Base-by-base conservation (phyloP, 768 basidiomycete genomes). In the Tulasnella sp. region DNA sequence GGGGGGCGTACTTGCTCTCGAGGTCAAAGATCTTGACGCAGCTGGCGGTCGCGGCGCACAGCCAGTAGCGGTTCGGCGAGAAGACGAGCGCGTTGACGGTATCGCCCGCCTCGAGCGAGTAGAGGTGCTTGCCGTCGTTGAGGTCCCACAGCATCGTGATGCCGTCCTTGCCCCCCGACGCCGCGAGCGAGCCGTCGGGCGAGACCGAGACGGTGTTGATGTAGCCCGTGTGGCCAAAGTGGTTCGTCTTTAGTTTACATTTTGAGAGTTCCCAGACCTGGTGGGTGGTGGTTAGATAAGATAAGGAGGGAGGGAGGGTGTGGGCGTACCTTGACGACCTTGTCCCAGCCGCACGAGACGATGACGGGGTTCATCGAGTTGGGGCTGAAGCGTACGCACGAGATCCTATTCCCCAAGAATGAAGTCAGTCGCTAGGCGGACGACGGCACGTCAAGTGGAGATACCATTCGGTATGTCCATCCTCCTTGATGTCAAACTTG, bases 71-170 rank as follows among this genome's bases (percentile, higher is more conserved):
- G 80, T 99, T 99, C 60, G 96, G 96, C 14, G 90, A 93, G 81
- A 99, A 99, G 70, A 98, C 96, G 64, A 99, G 86, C 60, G 96
- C 92, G 70, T 99, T 97, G 80, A 99, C 93, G 64, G 92, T 76
- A 70, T 99, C 90, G 60, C 93, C 93, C 46, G 96, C 96, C 72
- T 99, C 96, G 59, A 99, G 85, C 53, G 92, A 97, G 80, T 99
- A 99, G 67, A 99, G 83, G 79, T 98, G 96, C 77, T 97, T 98
- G 78, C 92, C 93, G 78, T 98, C 96, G 75, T 97, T 98, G 67
- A 99, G 76, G 71, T 99, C 96, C 96, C 96, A 99, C 62, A 97
- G 85, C 93, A 97, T 97, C 70, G 93, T 96, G 73, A 97, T 94
- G 61, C 93, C 93, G 71, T 99, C 96, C 75, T 98, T 98, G 67